These are phyloP conservation scores for Trametes gibbosa DNA, from an alignment of 768 basidiomycete genomes.

Conservation along the genomic window DNA sequence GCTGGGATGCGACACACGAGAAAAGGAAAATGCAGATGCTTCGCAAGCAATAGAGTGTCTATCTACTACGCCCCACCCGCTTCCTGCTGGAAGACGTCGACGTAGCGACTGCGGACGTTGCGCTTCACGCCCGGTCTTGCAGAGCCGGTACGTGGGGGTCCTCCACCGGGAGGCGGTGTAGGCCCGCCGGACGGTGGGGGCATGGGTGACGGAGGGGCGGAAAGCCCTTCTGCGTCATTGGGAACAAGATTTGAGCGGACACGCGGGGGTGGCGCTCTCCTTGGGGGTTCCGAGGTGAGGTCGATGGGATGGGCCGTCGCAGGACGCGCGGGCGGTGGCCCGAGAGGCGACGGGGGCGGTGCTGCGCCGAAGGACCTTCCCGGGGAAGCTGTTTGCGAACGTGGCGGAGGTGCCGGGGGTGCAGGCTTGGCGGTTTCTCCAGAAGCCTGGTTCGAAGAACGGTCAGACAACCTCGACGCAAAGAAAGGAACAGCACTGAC, in stretches of 20 bases:
- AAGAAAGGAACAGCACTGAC: conserved; percentile 38
- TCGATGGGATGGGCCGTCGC: conserved; percentile 58
- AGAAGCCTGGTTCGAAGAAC: conserved; percentile 43
- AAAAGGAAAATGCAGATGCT: background rate
- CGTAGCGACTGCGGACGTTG: conserved; percentile 79
- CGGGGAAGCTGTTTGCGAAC: conserved; percentile 86
- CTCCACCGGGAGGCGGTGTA: conserved; percentile 38
- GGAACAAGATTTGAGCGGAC: conserved; percentile 67
- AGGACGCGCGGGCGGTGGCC: conserved; percentile 50
- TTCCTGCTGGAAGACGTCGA: conserved; percentile 78
- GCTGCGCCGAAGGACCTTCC: conserved; percentile 43
- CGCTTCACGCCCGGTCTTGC: conserved; percentile 70
- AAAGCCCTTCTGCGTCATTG: conserved; percentile 30
- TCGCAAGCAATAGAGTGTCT: background rate
- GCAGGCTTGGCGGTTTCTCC: conserved; percentile 51
- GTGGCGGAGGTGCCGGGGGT: conserved; percentile 74
- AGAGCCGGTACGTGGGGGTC: conserved; percentile 44
- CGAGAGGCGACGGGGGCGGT: conserved; percentile 32
- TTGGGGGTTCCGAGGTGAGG: conserved; percentile 38
- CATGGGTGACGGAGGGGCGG: conserved; percentile 31
- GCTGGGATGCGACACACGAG: conserved; percentile 4
- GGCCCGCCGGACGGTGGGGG: conserved; percentile 15
- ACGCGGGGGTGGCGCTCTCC: conserved; percentile 50
- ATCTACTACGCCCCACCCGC: conserved; percentile 4
- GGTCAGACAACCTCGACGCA: background rate